Conservation (phyloP, 2,329 filamentous ascomycete genomes). For the Verticillium dahliae region DNA sequence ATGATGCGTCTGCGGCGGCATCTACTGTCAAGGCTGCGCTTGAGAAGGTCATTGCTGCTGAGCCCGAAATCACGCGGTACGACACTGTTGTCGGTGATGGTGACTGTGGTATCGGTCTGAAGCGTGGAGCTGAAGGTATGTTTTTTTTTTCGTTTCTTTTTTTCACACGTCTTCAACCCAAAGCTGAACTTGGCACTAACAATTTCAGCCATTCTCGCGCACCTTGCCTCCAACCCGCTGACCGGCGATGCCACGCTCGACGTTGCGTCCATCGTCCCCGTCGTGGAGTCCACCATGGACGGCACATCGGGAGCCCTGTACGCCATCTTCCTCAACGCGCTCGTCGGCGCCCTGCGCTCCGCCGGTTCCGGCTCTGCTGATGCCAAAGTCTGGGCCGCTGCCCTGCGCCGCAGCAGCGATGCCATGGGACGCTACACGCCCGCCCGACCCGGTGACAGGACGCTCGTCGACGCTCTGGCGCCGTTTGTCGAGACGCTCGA, state of each 20-base stretch:
- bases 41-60: constrained; percentile 55
- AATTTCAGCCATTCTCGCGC: constrained; percentile 41
- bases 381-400: constrained; percentile 3
- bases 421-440: constrained; percentile 38
- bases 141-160: neutral
- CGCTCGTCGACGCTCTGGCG: constrained; percentile 47
- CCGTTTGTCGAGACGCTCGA: constrained; percentile 75
- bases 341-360: neutral
- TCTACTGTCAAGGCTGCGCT: constrained; percentile 50
- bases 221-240: constrained; percentile 35
- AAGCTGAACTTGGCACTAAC: constrained; percentile 9
- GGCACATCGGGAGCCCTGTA: constrained; percentile 1
- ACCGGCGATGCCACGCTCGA: constrained; percentile 40
- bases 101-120: constrained; percentile 81
- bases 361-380: neutral
- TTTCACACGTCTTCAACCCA: neutral
- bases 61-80: constrained; percentile 65
- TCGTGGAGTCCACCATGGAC: constrained; percentile 6
- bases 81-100: constrained; percentile 86
- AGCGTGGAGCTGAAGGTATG: constrained; percentile 74
- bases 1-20: constrained; percentile 44
- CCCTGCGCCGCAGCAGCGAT: constrained; percentile 50
- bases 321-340: constrained; percentile 2
- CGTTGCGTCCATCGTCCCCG: neutral
- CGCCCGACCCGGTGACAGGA: constrained; percentile 1